phyloP scores from a whole-genome alignment of 129 eudicot genomes.

The Chrysanthemum seticuspe region DNA sequence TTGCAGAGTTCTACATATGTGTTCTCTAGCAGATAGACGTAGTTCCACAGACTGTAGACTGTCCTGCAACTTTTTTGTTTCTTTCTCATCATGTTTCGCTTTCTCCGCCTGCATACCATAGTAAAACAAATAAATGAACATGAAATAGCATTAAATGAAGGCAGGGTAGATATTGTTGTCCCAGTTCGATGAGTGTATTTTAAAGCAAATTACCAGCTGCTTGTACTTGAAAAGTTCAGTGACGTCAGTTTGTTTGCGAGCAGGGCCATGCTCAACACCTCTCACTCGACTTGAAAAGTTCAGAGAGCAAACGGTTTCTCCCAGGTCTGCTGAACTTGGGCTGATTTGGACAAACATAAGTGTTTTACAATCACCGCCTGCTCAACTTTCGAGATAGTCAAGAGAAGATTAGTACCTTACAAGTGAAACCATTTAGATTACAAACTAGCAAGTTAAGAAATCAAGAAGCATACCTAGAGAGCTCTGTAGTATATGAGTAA shows the following conservation, averaged over 20 bases:
- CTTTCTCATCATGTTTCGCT: conserved; percentile 84
- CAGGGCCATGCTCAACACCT: too few species aligned
- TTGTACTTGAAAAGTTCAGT: too few species aligned
- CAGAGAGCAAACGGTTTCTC: too few species aligned
- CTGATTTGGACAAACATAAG: too few species aligned
- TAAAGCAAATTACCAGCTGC: too few species aligned
- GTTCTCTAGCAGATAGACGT: conserved; percentile 74
- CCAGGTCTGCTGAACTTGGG: too few species aligned
- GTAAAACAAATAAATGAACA: background rate
- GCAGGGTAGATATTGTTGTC: too few species aligned
- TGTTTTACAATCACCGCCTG: too few species aligned
- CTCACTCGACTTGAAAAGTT: too few species aligned
- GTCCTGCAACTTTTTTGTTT: conserved; percentile 75
- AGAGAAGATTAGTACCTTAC: background rate
- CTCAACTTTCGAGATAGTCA: too few species aligned
- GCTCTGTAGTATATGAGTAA: conserved; percentile 93
- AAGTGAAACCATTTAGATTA: background rate
- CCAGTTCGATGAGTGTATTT: too few species aligned
- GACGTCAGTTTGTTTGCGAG: too few species aligned
- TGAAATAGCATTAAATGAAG: background rate
- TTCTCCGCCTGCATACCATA: conserved; percentile 64
- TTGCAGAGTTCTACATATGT: conserved; percentile 63
- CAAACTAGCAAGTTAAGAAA: background rate
- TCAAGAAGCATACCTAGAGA: conserved; percentile 67
- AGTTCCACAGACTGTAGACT: conserved; percentile 63